These are phyloP conservation scores for Yamadazyma akitaensis DNA, from an alignment of 805 yeast species.

Conservation along the genomic window DNA sequence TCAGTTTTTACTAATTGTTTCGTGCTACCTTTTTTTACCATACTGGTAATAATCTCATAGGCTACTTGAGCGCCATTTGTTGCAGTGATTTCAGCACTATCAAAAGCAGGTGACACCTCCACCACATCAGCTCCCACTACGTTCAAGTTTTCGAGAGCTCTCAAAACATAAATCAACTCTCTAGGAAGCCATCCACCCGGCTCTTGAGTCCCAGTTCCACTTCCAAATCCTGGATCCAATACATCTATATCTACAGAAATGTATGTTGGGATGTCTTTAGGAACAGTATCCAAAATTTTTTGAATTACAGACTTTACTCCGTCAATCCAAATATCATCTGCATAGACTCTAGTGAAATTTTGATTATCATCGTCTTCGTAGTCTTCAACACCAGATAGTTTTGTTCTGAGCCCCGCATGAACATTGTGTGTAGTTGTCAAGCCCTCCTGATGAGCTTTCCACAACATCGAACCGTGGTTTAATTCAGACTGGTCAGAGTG, in stretches of 20 bases:
- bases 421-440: constrained; percentile 55
- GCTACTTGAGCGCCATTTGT: constrained; percentile 71
- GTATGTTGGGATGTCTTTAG: constrained; percentile 65
- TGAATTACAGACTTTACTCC: constrained; percentile 59
- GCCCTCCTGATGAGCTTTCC: constrained; percentile 76
- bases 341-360: constrained; percentile 65
- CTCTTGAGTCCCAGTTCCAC: constrained; percentile 60
- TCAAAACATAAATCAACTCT: constrained; percentile 47
- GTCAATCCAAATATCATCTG: constrained; percentile 70
- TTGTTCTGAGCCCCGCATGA: constrained; percentile 76
- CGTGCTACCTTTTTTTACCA: constrained; percentile 57
- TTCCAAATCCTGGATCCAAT: constrained; percentile 55
- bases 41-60: constrained; percentile 66
- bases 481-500: constrained; percentile 54
- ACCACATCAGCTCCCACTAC: constrained; percentile 57
- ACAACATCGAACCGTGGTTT: constrained; percentile 84
- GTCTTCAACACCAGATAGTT: constrained; percentile 62
- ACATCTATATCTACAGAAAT: constrained; percentile 75
- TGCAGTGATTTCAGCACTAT: constrained; percentile 62
- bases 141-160: constrained; percentile 42
- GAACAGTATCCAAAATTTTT: constrained; percentile 53
- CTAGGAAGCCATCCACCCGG: constrained; percentile 59
- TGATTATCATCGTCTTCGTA: constrained; percentile 64
- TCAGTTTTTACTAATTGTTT: constrained; percentile 9
- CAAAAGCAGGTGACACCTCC: constrained; percentile 63